These are phyloP conservation scores for Zoysia japonica DNA, from an alignment of 176 grass and related monocot species.

Conservation along the genomic window DNA sequence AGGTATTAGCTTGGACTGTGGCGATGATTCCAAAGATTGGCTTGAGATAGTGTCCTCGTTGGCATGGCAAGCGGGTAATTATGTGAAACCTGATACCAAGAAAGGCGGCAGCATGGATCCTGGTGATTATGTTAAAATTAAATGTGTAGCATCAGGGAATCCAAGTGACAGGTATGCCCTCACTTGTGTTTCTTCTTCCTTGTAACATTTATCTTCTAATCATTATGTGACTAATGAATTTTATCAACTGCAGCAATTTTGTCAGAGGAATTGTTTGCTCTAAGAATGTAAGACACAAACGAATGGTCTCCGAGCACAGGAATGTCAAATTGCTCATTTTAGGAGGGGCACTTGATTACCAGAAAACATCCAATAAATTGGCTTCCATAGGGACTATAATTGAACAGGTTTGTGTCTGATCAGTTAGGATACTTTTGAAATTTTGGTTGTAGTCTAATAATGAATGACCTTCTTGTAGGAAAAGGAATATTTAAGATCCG, in stretches of 20 bases:
- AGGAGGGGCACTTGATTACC: conserved; percentile 82
- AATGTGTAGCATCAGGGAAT: conserved; percentile 77
- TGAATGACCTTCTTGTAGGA: conserved; percentile 57
- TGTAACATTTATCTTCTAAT: conserved; percentile 28
- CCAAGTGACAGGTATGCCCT: conserved; percentile 69
- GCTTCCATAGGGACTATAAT: conserved; percentile 77
- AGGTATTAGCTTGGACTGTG: conserved; percentile 56
- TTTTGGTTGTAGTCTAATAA: conserved; percentile 21
- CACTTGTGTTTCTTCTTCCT: conserved; percentile 9
- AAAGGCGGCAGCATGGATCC: conserved; percentile 93
- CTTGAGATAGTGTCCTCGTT: conserved; percentile 71
- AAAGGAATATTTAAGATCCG: conserved; percentile 59
- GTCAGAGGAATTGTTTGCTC: conserved; percentile 90
- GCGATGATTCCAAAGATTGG: conserved; percentile 54
- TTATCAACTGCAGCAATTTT: conserved; percentile 58
- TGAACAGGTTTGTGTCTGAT: conserved; percentile 64
- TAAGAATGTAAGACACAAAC: conserved; percentile 94
- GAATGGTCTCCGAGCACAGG: conserved; percentile 75
- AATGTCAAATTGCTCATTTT: conserved; percentile 83
- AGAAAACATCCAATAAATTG: conserved; percentile 78
- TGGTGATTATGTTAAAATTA: conserved; percentile 83
- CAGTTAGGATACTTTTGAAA: conserved; percentile 23
- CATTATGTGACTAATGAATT: conserved; percentile 19
- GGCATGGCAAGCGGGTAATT: conserved; percentile 80
- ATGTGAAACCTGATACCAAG: conserved; percentile 88